These are phyloP conservation scores for Zygoascus bituminiphila DNA, from an alignment of 805 yeast species.

Conservation along the genomic window DNA sequence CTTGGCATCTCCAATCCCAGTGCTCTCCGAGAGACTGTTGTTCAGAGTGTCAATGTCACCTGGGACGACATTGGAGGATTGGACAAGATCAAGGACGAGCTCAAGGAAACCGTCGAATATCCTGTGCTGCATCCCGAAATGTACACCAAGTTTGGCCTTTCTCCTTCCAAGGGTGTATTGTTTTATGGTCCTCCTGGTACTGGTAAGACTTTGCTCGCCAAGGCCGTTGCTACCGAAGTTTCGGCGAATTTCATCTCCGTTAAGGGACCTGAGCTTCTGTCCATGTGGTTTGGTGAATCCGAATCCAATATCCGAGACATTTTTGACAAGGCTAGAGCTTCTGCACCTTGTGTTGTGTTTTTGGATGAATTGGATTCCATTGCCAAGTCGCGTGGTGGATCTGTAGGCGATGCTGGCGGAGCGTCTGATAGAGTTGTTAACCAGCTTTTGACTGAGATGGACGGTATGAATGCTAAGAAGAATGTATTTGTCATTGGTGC, in stretches of 20 bases:
- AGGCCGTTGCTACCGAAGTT: conserved; percentile 98
- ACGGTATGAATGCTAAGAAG: conserved; percentile 99
- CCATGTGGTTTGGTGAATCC: conserved; percentile 98
- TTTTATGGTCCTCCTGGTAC: conserved; percentile 99
- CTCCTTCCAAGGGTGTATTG: conserved; percentile 97
- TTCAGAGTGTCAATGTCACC: conserved; percentile 94
- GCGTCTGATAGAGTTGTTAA: conserved; percentile 97
- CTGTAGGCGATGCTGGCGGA: conserved; percentile 41
- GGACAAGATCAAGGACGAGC: conserved; percentile 91
- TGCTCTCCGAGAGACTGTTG: conserved; percentile 98
- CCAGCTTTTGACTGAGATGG: conserved; percentile 94
- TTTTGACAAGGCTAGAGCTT: conserved; percentile 90
- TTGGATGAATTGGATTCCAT: conserved; percentile 97
- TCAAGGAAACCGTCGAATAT: conserved; percentile 97
- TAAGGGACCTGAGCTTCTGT: conserved; percentile 92
- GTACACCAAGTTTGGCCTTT: conserved; percentile 93
- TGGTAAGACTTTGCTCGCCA: conserved; percentile 93
- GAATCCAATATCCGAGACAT: conserved; percentile 95
- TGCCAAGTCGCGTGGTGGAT: conserved; percentile 94
- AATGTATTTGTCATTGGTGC: conserved; percentile 99
- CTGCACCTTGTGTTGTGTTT: conserved; percentile 98
- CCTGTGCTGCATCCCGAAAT: conserved; percentile 99
- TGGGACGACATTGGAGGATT: conserved; percentile 99
- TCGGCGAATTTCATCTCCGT: conserved; percentile 97
- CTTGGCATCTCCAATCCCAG: conserved; percentile 97